Percentiles rank a stretch among this genome's conserved stretches.
These are phyloP conservation scores for Volvariella volvacea DNA, from an alignment of 1,284 basidiomycete species.

Conservation along the genomic window DNA sequence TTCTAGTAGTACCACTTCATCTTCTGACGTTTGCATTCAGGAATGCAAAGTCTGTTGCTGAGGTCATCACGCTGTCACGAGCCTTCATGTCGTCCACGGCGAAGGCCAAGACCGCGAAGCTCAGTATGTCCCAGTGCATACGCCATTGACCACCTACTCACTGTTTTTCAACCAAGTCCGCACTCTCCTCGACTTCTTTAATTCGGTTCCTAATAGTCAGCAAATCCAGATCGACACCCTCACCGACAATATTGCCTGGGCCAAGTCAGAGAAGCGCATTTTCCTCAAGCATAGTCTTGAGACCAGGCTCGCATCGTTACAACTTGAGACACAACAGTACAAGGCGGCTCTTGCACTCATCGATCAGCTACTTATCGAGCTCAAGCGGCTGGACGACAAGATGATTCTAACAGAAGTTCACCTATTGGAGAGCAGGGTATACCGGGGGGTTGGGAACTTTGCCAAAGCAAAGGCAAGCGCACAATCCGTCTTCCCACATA, in stretches of 20 bases:
- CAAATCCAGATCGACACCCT: slow-evolving; percentile 83
- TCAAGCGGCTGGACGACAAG: slow-evolving; percentile 95
- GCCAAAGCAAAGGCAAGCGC: slow-evolving; percentile 76
- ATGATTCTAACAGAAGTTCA: slow-evolving; percentile 97
- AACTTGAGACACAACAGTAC: slow-evolving; percentile 76
- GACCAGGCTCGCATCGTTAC: slow-evolving; percentile 82
- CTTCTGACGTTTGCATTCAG: slow-evolving; percentile 29
- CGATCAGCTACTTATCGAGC: slow-evolving; percentile 80
- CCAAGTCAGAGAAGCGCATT: slow-evolving; percentile 86
- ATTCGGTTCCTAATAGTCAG: slow-evolving; percentile 68
- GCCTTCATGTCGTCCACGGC: slow-evolving; percentile 93
- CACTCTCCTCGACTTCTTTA: slow-evolving; percentile 89
- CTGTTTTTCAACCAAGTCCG: slow-evolving; percentile 62
- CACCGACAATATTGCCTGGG: slow-evolving; percentile 91
- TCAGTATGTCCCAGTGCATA: slow-evolving; percentile 53
- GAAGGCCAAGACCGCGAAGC: slow-evolving; percentile 97
- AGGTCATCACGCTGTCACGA: slow-evolving; percentile 82
- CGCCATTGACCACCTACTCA: not conserved
- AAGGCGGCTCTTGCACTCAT: slow-evolving; percentile 80
- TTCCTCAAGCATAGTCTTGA: slow-evolving; percentile 95
- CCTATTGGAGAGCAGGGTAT: slow-evolving; percentile 87
- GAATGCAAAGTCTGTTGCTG: slow-evolving; percentile 80
- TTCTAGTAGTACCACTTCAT: not conserved
- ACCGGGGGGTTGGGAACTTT: slow-evolving; percentile 87
- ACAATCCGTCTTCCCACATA: slow-evolving; percentile 20